Evolutionary conservation across 208 protist species (phyloP).

Genomic region (Kentomonas sorsogonicus): DNA sequence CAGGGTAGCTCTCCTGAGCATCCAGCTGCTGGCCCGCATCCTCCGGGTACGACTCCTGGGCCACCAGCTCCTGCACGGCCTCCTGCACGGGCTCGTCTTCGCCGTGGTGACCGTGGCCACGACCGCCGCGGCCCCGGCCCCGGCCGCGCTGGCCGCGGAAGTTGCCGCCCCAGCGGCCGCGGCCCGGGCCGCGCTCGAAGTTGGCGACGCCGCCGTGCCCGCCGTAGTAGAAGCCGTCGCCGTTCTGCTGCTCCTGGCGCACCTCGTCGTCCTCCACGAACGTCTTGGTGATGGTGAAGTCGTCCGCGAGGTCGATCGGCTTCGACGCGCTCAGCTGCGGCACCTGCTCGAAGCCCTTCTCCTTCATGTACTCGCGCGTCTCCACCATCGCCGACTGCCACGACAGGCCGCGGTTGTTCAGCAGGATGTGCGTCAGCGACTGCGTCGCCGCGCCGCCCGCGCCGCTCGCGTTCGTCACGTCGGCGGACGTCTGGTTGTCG

Average conservation of each 20-base stretch:
- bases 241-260: slow-evolving; percentile 17
- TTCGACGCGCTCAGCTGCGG: slow-evolving; percentile 87
- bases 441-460: slow-evolving; percentile 83
- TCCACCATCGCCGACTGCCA: slow-evolving; percentile 31
- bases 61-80: background rate
- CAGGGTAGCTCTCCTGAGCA: too few relatives aligned
- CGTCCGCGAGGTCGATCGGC: slow-evolving; percentile 82
- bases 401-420: slow-evolving; percentile 36
- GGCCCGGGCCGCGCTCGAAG: slow-evolving; percentile 26
- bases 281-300: slow-evolving; percentile 84
- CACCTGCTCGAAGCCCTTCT: slow-evolving; percentile 78
- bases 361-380: slow-evolving; percentile 61
- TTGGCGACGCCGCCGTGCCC: slow-evolving; percentile 49
- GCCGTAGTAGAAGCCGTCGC: slow-evolving; percentile 11
- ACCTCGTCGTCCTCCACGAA: slow-evolving; percentile 72
- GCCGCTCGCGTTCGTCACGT: slow-evolving; percentile 36
- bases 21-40: too few relatives aligned
- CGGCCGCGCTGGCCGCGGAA: background rate
- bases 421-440: slow-evolving; percentile 62
- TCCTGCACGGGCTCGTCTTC: slow-evolving; percentile 6
- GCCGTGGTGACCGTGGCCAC: background rate
- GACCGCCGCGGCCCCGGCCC: too few relatives aligned
- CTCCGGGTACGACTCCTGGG: too few relatives aligned
- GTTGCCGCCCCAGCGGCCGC: background rate
- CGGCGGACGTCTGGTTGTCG: slow-evolving; percentile 75